phyloP scores from a whole-genome alignment of 495 filamentous ascomycete genomes.

The Penicillium longicatenatum region DNA sequence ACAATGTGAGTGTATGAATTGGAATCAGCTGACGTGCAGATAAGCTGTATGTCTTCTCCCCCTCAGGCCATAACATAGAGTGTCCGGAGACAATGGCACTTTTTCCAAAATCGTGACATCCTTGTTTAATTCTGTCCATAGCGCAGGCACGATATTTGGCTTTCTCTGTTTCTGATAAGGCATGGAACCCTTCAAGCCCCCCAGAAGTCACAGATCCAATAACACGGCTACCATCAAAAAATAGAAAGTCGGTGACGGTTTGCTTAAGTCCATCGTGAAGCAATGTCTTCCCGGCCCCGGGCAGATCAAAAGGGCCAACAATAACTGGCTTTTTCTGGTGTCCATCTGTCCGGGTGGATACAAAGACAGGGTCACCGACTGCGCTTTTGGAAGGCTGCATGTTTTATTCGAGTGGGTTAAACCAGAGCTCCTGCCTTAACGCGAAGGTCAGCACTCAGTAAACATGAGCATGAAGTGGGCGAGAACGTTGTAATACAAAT shows the following conservation, averaged over 20 bases:
- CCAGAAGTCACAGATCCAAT: slow-evolving; percentile 51
- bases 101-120: slow-evolving; percentile 30
- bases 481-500: too few species aligned
- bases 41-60: slow-evolving; percentile 32
- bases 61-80: background rate
- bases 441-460: too few species aligned
- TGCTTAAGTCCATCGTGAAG: slow-evolving; percentile 51
- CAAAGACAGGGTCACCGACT: too few species aligned
- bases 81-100: slow-evolving; percentile 5
- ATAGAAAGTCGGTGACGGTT: slow-evolving; percentile 40
- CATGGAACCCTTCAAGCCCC: slow-evolving; percentile 55
- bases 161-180: slow-evolving; percentile 43
- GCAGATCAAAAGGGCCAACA: slow-evolving; percentile 62
- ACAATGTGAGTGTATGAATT: slow-evolving; percentile 60
- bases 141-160: slow-evolving; percentile 44
- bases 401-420: too few species aligned
- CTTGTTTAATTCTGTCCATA: slow-evolving; percentile 47
- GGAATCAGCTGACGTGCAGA: slow-evolving; percentile 48
- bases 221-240: slow-evolving; percentile 56
- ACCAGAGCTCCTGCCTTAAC: too few species aligned
- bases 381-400: too few species aligned
- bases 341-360: too few species aligned
- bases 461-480: too few species aligned
- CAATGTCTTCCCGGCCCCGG: slow-evolving; percentile 62
- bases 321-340: slow-evolving; percentile 30